Conservation (phyloP, 805 yeast genomes). For the Wickerhamiella domercqiae region DNA sequence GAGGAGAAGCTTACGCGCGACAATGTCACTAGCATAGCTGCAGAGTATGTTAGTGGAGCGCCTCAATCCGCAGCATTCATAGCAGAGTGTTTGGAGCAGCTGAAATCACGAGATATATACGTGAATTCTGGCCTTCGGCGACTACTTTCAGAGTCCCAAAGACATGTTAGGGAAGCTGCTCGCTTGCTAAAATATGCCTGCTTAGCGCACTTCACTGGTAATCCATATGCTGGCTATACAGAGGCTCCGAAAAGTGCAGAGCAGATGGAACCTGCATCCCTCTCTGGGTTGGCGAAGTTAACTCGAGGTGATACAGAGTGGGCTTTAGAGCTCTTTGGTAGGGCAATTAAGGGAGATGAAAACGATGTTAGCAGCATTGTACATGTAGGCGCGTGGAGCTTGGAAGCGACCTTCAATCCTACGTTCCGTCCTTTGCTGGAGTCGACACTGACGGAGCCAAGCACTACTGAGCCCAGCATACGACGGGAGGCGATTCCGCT, state of each 20-base stretch:
- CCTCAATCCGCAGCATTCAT: conserved; percentile 8
- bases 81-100: conserved; percentile 1
- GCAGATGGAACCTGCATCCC: conserved; percentile 7
- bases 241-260: conserved; percentile 2
- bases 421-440: conserved; percentile 29
- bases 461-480: conserved; percentile 11
- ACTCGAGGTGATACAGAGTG: background rate
- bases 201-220: conserved; percentile 26
- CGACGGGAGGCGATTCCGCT: conserved; percentile 31
- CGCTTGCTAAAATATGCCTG: conserved; percentile 20
- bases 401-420: conserved; percentile 31
- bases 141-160: background rate
- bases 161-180: conserved; percentile 6
- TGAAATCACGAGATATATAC: background rate
- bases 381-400: conserved; percentile 24
- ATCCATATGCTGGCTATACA: conserved; percentile 21
- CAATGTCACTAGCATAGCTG: conserved; percentile 15
- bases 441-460: conserved; percentile 26
- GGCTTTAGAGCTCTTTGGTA: background rate
- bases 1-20: conserved; percentile 22
- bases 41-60: conserved; percentile 4
- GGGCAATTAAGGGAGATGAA: background rate
- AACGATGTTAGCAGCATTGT: conserved; percentile 29
- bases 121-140: conserved; percentile 1
- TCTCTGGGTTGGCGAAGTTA: conserved; percentile 20